Conservation (phyloP, 164 flowering plant genomes). For the Cinnamomum micranthum region DNA sequence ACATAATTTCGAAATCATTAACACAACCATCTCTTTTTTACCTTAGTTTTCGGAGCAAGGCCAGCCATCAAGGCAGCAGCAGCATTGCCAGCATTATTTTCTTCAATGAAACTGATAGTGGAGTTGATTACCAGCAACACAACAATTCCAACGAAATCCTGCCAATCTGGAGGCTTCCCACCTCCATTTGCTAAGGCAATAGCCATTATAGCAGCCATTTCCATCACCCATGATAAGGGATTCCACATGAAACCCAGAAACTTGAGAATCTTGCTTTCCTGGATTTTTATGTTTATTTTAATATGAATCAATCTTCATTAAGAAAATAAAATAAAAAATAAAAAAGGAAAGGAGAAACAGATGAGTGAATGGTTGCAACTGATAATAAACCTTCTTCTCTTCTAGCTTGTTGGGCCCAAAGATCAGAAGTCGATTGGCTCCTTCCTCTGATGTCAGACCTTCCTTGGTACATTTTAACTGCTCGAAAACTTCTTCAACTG, state of each 20-base stretch:
- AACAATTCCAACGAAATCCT: slow-evolving; percentile 67
- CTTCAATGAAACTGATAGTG: slow-evolving; percentile 73
- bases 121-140: slow-evolving; percentile 62
- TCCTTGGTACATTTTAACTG: slow-evolving; percentile 63
- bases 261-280: slow-evolving; percentile 76
- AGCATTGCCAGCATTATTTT: slow-evolving; percentile 80
- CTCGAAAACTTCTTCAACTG: slow-evolving; percentile 69
- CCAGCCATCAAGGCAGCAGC: slow-evolving; percentile 83
- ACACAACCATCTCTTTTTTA: slow-evolving; percentile 2
- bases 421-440: slow-evolving; percentile 57
- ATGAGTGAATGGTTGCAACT: neutral
- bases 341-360: neutral
- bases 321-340: neutral
- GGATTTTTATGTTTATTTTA: slow-evolving; percentile 3
- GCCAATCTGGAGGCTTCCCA: slow-evolving; percentile 81
- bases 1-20: no score
- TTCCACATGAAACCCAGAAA: slow-evolving; percentile 87
- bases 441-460: slow-evolving; percentile 68
- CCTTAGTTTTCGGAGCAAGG: slow-evolving; percentile 84
- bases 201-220: slow-evolving; percentile 76
- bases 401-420: slow-evolving; percentile 83
- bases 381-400: slow-evolving; percentile 60
- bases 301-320: neutral
- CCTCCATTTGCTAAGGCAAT: slow-evolving; percentile 69
- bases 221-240: slow-evolving; percentile 83